Conservation (phyloP, 768 basidiomycete species). For the Boletus rufocinnamomeus region DNA sequence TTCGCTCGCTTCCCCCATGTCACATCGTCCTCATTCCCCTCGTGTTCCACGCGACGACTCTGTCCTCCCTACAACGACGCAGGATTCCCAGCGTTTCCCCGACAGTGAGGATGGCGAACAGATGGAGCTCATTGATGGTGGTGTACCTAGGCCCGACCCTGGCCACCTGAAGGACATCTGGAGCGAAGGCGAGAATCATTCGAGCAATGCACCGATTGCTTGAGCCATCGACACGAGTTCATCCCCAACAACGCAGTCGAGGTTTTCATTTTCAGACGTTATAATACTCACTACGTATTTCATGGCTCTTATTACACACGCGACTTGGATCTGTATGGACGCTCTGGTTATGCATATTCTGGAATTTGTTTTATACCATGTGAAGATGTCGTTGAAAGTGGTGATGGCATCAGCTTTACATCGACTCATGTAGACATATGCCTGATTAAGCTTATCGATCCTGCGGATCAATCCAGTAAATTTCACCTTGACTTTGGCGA, state of each 20-base stretch:
- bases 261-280: neutral
- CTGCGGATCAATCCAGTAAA: neutral
- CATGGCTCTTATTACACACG: neutral
- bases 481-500: neutral
- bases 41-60: slow-evolving; percentile 51
- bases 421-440: neutral
- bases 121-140: slow-evolving; percentile 28
- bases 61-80: slow-evolving; percentile 43
- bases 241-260: neutral
- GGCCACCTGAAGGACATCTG: slow-evolving; percentile 22
- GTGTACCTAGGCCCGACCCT: slow-evolving; percentile 14
- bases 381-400: neutral
- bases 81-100: slow-evolving; percentile 13
- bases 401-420: neutral
- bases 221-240: slow-evolving; percentile 8
- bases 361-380: neutral
- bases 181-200: slow-evolving; percentile 34
- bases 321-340: neutral
- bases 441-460: neutral
- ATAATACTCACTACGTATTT: neutral
- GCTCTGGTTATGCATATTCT: neutral
- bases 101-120: slow-evolving; percentile 26
- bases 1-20: slow-evolving; percentile 57
- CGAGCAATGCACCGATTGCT: slow-evolving; percentile 23
- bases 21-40: slow-evolving; percentile 73